Base-by-base conservation (phyloP, 345 rosid species). In the Eucalyptus regnans region DNA sequence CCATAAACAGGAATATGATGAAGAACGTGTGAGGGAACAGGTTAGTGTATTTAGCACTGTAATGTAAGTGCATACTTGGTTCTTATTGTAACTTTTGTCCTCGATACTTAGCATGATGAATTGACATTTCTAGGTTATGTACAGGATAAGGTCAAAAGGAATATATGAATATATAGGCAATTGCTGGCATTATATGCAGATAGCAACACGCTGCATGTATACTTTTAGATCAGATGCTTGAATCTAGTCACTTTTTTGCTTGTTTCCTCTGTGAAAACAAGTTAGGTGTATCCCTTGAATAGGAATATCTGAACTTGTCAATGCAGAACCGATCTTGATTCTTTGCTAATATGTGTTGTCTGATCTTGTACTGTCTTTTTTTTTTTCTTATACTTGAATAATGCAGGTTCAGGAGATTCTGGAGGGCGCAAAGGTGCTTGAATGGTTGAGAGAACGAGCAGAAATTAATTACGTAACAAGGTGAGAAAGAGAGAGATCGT, bases 351-450 rank as follows among this genome's bases (percentile, higher is more conserved):
- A 37, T 71, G 83, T 76, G 83, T 41, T 22, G 48, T 76, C 46
- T 76, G 83, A 76, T 76, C 48, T 41, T 76, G 43, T 76, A 11
- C 88, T 87, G 33, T 54, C 29, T 29, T 56, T 56, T 25, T 13
- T 25, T 13, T 11, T 17, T 87, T 9, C 88, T 87, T 87, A 9
- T n/a, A 12, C 56, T 66, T 64, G 56, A 68, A 11, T 62, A 41
- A 31, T 90, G 66, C 90, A 96, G 99, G 99, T 97, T 87, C 97
- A 95, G 95, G 99, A 97, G 86, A 90, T 96, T 86, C 92, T 97
- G 46, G 99, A 97, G 91, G 99, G 98, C 89, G 99, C 99, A 52
- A 96, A 95, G 92, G 99, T 97, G 93, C 97, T 97, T 76, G 99
- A 96, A 89, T 97, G 99, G 99, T 91, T 97, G 91, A 95, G 93